Base-by-base conservation (phyloP, 805 yeast genomes). In the Spathaspora girioi region DNA sequence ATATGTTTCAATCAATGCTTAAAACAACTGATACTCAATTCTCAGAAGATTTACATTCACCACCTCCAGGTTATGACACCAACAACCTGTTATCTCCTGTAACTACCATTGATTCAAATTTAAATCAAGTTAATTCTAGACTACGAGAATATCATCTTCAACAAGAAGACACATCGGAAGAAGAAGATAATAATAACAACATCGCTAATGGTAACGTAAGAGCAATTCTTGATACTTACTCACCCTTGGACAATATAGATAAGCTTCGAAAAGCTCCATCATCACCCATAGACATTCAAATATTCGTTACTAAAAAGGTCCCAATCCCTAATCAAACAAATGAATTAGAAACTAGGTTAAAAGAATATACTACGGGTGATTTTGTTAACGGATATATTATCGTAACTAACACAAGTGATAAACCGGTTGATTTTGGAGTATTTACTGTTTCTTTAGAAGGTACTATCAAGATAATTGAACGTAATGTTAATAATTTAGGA, bases 1-100 rank as follows among this genome's bases (percentile, higher is more conserved):
- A 84, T 54, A 81, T 85, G 84, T 83, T 82, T 59, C 83, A 81
- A 57, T 76, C 78, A 58, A 66, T 77, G 59, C 56, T 77, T 67
- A 54, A 73, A 60, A 49, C 82, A 62, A 60, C 77, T 61, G 73
- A 69, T 49, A 56, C 57, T 29, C 76, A 74, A 52, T 71, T 73
- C 47, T 62, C 61, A 47, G 77, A 74, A 50, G 62, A 68, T 48
- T 56, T 65, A 12, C 50, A 61, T 17, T 65, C 65, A 0, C 43
- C 51, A 5, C 77, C 78, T 2, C 79, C 79, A 4, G 62, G 49
- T 2, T 73, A 75, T 51, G 74, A 71, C 2, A 35, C 58, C 11
- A 60, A 64, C 47, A 56, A 12, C 18, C 26, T 15, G n/a, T 17
- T 19, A 18, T 18, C 38, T 27, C 48, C 48, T 19, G 31, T 51